These are phyloP conservation scores for Lachnellula suecica DNA, from an alignment of 2,329 filamentous ascomycete species.

Conservation along the genomic window DNA sequence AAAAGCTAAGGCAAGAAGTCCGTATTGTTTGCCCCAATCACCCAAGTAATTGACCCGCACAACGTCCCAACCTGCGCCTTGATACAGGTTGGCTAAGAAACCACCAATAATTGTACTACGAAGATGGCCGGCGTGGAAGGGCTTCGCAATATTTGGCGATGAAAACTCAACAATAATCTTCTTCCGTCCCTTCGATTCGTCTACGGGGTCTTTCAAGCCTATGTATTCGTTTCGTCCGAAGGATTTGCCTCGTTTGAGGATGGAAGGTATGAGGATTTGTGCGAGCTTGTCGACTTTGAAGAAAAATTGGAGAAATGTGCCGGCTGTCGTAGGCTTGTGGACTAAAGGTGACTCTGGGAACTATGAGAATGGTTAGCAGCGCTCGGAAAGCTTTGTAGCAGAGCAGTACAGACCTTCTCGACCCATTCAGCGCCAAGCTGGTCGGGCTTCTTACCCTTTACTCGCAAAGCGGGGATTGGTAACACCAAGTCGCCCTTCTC, in stretches of 20 bases:
- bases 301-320: conserved; percentile 76
- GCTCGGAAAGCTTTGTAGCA: not conserved
- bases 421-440: conserved; percentile 62
- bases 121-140: conserved; percentile 73
- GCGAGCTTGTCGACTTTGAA: conserved; percentile 70
- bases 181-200: conserved; percentile 49
- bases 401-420: conserved; percentile 47
- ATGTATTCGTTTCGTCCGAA: conserved; percentile 65
- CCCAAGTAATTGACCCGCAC: conserved; percentile 73
- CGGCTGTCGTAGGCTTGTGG: conserved; percentile 64
- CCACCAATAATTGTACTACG: conserved; percentile 76
- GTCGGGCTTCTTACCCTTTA: conserved; percentile 69
- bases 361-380: conserved; percentile 37
- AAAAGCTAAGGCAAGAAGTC: conserved; percentile 70
- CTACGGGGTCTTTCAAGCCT: conserved; percentile 60
- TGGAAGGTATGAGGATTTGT: conserved; percentile 65
- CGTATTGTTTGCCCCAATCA: conserved; percentile 76
- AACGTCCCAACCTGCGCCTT: conserved; percentile 69
- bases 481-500: conserved; percentile 83
- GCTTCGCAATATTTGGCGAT: conserved; percentile 84
- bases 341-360: conserved; percentile 73
- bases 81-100: conserved; percentile 69
- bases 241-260: conserved; percentile 57
- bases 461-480: conserved; percentile 74
- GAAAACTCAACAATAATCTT: conserved; percentile 76